These are phyloP conservation scores for Apiospora phragmitis DNA, from an alignment of 2,329 filamentous ascomycete species.

Conservation along the genomic window DNA sequence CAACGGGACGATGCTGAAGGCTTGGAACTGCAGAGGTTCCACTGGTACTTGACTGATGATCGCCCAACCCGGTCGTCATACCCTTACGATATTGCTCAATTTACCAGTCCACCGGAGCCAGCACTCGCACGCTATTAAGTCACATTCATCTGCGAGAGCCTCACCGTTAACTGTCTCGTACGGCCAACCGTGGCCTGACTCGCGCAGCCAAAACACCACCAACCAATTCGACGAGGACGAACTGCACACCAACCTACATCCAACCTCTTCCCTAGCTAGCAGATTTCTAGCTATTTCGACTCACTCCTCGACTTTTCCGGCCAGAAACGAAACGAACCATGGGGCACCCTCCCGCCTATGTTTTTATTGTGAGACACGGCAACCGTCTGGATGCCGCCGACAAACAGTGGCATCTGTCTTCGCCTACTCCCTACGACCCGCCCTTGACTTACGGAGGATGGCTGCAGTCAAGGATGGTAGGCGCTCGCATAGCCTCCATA, in stretches of 20 bases:
- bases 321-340: constrained; percentile 28
- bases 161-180: constrained; percentile 1
- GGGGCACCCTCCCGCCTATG: constrained; percentile 49
- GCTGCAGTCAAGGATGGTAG: constrained; percentile 80
- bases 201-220: neutral
- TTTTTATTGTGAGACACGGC: constrained; percentile 71
- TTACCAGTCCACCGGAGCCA: neutral
- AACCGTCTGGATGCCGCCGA: constrained; percentile 92
- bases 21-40: constrained; percentile 3
- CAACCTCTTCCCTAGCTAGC: neutral
- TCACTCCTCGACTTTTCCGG: neutral
- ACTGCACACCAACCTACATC: neutral
- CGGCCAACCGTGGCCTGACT: neutral
- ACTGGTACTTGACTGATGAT: constrained; percentile 4
- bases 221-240: neutral
- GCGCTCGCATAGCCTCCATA: constrained; percentile 79
- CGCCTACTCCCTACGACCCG: constrained; percentile 91
- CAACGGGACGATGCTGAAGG: constrained; percentile 7
- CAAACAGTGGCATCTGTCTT: constrained; percentile 91
- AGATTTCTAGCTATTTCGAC: neutral
- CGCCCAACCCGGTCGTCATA: constrained; percentile 1
- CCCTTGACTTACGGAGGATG: constrained; percentile 94
- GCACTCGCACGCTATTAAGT: neutral
- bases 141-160: neutral
- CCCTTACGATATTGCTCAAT: neutral